phyloP scores from a whole-genome alignment of 495 filamentous ascomycete species.

The Aspergillus cavernicola region DNA sequence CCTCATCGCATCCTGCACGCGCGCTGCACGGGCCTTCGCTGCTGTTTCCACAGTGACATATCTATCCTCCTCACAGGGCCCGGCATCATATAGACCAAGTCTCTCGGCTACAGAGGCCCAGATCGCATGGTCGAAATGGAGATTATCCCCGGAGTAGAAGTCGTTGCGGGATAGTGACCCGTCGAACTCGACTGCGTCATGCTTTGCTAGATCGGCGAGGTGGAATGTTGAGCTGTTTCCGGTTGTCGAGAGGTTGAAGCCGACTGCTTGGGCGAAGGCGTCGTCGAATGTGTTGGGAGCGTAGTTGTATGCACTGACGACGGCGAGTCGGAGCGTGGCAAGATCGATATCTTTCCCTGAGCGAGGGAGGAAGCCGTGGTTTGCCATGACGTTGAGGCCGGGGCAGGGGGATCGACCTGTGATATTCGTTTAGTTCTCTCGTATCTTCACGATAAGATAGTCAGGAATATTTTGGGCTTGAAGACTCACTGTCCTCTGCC shows the following conservation, averaged over 20 bases:
- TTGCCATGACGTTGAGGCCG: constrained; percentile 52
- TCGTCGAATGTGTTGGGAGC: background rate
- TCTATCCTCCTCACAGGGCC: background rate
- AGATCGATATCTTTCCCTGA: constrained; percentile 3
- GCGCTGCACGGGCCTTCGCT: background rate
- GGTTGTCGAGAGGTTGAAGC: constrained; percentile 7
- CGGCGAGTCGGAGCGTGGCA: background rate
- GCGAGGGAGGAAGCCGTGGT: constrained; percentile 53
- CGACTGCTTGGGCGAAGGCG: background rate
- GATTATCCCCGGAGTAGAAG: constrained; percentile 1
- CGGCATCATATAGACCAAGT: background rate
- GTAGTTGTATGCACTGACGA: constrained; percentile 3
- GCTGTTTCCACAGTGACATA: constrained; percentile 1
- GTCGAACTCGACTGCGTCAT: constrained; percentile 3
- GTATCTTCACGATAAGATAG: too few species aligned
- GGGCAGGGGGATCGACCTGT: constrained; percentile 34
- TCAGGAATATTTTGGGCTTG: background rate
- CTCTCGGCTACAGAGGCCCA: background rate
- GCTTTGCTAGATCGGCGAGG: constrained; percentile 1
- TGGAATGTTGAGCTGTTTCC: background rate
- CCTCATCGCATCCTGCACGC: background rate
- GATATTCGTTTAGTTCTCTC: background rate
- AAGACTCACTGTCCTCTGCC: background rate
- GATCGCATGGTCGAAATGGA: constrained; percentile 1
- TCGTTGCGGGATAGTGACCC: constrained; percentile 1